A percentile compares a stretch with the other conserved stretches of the same genome.
phyloP scores from a whole-genome alignment of 2,329 filamentous ascomycete genomes.

The Penicillium sp. region DNA sequence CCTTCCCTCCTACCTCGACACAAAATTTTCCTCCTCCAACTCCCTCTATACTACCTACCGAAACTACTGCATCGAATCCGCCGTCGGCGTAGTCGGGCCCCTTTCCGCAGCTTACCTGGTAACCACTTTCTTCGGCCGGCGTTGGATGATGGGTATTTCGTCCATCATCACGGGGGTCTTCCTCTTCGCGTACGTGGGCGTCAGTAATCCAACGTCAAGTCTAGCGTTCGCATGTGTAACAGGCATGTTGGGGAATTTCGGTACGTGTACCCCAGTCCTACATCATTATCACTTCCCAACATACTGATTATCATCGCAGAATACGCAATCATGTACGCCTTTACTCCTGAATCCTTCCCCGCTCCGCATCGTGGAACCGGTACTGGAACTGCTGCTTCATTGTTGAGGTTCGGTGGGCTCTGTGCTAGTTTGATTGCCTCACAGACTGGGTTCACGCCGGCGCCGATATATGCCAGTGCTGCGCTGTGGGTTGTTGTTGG shows the following conservation, averaged over 20 bases:
- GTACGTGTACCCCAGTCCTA: not conserved
- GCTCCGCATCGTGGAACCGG: constrained; percentile 23
- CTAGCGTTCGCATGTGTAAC: constrained; percentile 36
- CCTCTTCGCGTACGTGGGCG: constrained; percentile 41
- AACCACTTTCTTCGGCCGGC: constrained; percentile 36
- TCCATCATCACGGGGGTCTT: constrained; percentile 41
- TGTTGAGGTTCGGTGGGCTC: constrained; percentile 28
- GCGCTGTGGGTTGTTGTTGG: constrained; percentile 40
- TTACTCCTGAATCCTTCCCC: constrained; percentile 24
- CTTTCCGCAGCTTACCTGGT: constrained; percentile 36
- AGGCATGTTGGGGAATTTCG: constrained; percentile 39
- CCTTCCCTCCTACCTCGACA: constrained; percentile 41
- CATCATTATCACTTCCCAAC: not conserved
- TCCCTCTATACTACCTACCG: constrained; percentile 20
- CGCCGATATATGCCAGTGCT: constrained; percentile 41
- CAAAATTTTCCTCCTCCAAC: constrained; percentile 27
- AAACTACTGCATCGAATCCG: constrained; percentile 27
- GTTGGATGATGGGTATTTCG: constrained; percentile 41
- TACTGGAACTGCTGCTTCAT: constrained; percentile 28
- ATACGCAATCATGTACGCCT: constrained; percentile 26
- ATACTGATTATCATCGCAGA: constrained; percentile 15
- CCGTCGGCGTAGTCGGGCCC: constrained; percentile 36
- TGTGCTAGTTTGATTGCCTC: constrained; percentile 40
- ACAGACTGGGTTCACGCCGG: constrained; percentile 36
- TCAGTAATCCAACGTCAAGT: constrained; percentile 31